phyloP scores from a whole-genome alignment of 345 rosid genomes.

The Anastatica hierochuntica region DNA sequence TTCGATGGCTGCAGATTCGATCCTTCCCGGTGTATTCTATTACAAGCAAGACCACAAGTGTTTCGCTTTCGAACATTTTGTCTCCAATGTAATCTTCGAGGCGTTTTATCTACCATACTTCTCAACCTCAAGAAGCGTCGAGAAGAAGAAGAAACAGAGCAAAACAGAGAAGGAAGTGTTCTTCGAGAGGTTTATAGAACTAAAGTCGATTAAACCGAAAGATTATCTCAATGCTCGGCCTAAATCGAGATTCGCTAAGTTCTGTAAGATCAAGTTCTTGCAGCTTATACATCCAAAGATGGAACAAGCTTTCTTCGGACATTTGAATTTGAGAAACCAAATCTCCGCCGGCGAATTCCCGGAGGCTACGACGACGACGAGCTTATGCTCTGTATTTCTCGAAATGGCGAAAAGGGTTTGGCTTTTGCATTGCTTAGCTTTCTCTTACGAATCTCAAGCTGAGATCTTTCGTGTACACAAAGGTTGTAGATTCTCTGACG shows the following conservation, averaged over 20 bases:
- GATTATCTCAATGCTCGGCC: conserved; percentile 46
- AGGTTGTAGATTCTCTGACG: conserved; percentile 73
- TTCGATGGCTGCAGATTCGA: conserved; percentile 55
- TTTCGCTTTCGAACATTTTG: conserved; percentile 62
- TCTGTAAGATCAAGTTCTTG: conserved; percentile 55
- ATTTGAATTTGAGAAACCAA: conserved; percentile 38
- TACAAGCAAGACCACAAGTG: conserved; percentile 69
- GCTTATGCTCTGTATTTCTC: conserved; percentile 38
- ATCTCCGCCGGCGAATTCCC: conserved; percentile 55
- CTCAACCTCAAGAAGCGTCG: conserved; percentile 33
- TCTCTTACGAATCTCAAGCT: conserved; percentile 53
- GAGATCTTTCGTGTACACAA: conserved; percentile 55
- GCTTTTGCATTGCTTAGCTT: conserved; percentile 82
- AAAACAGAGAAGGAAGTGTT: conserved; percentile 30
- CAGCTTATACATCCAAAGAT: conserved; percentile 66
- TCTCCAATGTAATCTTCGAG: conserved; percentile 70
- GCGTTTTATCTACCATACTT: conserved; percentile 34
- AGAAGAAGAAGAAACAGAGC: conserved; percentile 17
- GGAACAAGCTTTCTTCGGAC: conserved; percentile 66
- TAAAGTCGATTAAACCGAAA: conserved; percentile 42
- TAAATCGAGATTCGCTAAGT: conserved; percentile 63
- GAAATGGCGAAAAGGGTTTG: conserved; percentile 84
- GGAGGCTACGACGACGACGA: too few species aligned
- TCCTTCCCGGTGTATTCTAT: conserved; percentile 44
- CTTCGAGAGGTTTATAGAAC: conserved; percentile 52